Evolutionary conservation across 192 early-diverging fungal species (phyloP).

Genomic region (Entomortierella chlamydospora): DNA sequence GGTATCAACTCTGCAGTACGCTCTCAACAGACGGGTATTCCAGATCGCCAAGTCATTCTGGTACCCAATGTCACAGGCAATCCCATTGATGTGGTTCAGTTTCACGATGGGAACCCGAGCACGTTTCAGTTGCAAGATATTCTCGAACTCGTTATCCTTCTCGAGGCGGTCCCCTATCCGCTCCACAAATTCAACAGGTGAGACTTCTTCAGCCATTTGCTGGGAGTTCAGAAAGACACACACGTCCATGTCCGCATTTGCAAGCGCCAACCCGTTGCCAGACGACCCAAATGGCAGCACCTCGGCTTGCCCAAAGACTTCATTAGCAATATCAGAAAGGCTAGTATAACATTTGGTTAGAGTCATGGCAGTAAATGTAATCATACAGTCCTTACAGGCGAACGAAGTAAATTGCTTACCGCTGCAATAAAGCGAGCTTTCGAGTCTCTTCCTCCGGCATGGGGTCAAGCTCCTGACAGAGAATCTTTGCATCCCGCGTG

Average conservation of each 20-base stretch:
- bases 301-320: slow-evolving; percentile 46
- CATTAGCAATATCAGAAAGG: slow-evolving; percentile 33
- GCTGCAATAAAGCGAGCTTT: slow-evolving; percentile 25
- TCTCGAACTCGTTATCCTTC: slow-evolving; percentile 38
- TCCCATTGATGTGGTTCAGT: slow-evolving; percentile 43
- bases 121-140: slow-evolving; percentile 39
- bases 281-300: slow-evolving; percentile 45
- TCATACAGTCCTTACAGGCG: too few species aligned
- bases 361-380: too few species aligned
- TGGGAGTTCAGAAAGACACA: slow-evolving; percentile 41
- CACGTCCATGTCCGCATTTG: slow-evolving; percentile 51
- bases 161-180: slow-evolving; percentile 49
- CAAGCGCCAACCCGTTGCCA: slow-evolving; percentile 43
- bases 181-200: slow-evolving; percentile 51
- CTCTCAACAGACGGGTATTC: slow-evolving; percentile 52
- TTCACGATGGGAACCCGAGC: slow-evolving; percentile 53
- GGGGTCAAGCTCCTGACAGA: slow-evolving; percentile 34
- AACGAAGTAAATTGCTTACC: too few species aligned
- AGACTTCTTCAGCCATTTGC: slow-evolving; percentile 26
- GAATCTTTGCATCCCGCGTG: slow-evolving; percentile 23
- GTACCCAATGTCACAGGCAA: slow-evolving; percentile 55
- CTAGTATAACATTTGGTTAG: slow-evolving; percentile 9
- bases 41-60: slow-evolving; percentile 54
- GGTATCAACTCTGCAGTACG: slow-evolving; percentile 45
- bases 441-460: slow-evolving; percentile 45